These are phyloP conservation scores for Polyporus arcularius DNA, from an alignment of 768 basidiomycete genomes.

Conservation along the genomic window DNA sequence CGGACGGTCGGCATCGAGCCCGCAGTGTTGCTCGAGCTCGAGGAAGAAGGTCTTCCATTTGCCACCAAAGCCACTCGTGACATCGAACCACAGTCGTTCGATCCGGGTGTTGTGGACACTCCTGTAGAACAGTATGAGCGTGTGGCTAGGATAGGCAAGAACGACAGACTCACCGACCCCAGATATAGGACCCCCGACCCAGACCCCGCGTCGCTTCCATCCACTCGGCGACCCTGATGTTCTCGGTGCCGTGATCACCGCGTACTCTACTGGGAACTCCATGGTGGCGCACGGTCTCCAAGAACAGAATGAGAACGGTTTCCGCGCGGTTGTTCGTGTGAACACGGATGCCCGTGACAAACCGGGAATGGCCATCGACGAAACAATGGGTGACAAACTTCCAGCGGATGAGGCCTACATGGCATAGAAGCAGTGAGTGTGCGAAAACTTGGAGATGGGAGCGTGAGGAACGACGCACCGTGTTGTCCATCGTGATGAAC, in stretches of 20 bases:
- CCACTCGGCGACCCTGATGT: conserved; percentile 31
- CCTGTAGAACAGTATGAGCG: conserved; percentile 9
- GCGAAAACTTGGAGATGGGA: too few relatives aligned
- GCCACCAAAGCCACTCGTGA: conserved; percentile 27
- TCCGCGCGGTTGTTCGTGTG: conserved; percentile 40
- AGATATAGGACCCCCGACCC: conserved; percentile 32
- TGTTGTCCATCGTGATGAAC: conserved; percentile 30
- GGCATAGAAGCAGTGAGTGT: too few relatives aligned
- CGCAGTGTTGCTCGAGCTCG: conserved; percentile 23
- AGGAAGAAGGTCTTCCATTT: conserved; percentile 31
- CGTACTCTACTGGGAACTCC: conserved; percentile 34
- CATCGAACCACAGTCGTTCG: conserved; percentile 32
- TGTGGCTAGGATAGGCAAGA: too few relatives aligned
- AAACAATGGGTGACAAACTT: conserved; percentile 25
- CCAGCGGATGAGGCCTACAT: conserved; percentile 22
- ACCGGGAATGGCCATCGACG: conserved; percentile 29
- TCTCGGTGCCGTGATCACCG: conserved; percentile 44
- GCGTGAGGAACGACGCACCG: conserved; percentile 2
- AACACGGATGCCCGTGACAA: conserved; percentile 33
- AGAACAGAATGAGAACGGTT: conserved; percentile 40
- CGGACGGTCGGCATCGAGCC: conserved; percentile 20
- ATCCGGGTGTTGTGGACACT: conserved; percentile 27
- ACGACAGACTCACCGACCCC: conserved; percentile 21
- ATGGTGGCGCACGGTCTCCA: conserved; percentile 22
- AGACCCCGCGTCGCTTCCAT: conserved; percentile 37